These are phyloP conservation scores for Vicia faba DNA, from an alignment of 306 rosid genomes.

Conservation along the genomic window DNA sequence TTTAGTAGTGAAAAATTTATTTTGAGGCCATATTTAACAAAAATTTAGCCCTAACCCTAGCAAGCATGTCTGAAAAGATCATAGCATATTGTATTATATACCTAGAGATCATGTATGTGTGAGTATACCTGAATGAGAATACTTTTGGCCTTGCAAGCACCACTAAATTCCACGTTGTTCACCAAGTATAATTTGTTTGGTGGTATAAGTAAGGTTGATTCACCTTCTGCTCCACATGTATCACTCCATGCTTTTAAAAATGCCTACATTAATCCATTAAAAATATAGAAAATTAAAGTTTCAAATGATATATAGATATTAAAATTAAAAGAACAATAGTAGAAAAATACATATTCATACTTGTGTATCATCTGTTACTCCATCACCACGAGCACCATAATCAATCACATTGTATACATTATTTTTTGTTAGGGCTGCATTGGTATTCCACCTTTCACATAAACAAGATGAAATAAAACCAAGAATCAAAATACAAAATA, in stretches of 20 bases:
- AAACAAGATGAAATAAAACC: conserved; percentile 29
- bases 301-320: background rate
- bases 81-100: no score
- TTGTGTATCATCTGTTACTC: conserved; percentile 23
- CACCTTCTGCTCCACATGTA: conserved; percentile 19
- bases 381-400: conserved; percentile 41
- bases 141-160: conserved; percentile 18
- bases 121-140: conserved; percentile 30
- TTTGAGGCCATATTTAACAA: no score
- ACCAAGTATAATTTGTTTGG: background rate
- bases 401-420: conserved; percentile 6
- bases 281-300: background rate
- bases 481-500: conserved; percentile 17
- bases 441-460: background rate
- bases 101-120: no score
- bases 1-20: no score
- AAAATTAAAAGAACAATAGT: background rate
- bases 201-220: conserved; percentile 37
- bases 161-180: background rate
- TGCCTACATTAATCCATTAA: conserved; percentile 30
- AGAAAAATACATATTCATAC: conserved; percentile 8
- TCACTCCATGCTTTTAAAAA: conserved; percentile 30
- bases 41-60: no score
- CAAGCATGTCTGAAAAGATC: no score
- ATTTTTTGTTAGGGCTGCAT: background rate